phyloP scores from a whole-genome alignment of 208 protist species.

The Phytomonas sp. region DNA sequence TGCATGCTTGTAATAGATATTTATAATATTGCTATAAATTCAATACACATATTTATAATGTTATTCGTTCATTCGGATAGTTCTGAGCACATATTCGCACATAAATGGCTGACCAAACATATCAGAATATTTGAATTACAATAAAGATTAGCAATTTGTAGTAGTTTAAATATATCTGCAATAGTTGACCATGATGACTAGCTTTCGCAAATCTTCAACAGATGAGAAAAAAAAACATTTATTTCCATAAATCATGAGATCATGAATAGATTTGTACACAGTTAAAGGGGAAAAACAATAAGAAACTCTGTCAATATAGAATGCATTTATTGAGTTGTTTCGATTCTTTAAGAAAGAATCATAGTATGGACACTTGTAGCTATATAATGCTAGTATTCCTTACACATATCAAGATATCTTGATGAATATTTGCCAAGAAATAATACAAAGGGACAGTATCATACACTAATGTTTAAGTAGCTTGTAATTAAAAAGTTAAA shows the following conservation, averaged over 20 bases:
- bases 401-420: neutral
- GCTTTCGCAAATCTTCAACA: neutral
- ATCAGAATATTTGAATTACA: neutral
- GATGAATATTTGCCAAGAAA: neutral
- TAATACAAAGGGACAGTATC: neutral
- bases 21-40: neutral
- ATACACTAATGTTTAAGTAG: neutral
- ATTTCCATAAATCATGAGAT: neutral
- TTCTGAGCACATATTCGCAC: neutral
- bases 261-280: neutral
- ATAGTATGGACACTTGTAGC: neutral
- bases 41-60: conserved; percentile 3
- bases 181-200: neutral
- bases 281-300: neutral
- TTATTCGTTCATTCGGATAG: neutral
- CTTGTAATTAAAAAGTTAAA: neutral
- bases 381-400: neutral
- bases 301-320: neutral
- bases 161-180: neutral
- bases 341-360: neutral
- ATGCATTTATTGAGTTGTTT: neutral
- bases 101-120: neutral
- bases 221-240: conserved; percentile 5
- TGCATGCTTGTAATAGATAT: neutral
- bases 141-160: neutral